phyloP scores from a whole-genome alignment of 2,329 filamentous ascomycete genomes.

The Fusarium chlamydosporum region DNA sequence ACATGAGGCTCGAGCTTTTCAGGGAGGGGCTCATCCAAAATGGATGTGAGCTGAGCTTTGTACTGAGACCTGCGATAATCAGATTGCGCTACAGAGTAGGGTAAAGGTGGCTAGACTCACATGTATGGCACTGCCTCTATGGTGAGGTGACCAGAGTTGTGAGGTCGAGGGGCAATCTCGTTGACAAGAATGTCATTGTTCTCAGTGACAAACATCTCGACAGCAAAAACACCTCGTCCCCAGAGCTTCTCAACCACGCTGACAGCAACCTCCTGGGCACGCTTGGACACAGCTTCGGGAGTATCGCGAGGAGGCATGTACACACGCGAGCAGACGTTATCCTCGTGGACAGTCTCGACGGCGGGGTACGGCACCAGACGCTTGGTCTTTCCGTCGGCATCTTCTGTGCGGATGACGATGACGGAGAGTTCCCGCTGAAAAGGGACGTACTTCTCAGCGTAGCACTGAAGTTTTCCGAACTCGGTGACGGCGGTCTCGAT shows the following conservation, averaged over 20 bases:
- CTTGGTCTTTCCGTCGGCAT: conserved; percentile 66
- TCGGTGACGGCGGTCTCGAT: conserved; percentile 75
- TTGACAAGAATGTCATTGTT: conserved; percentile 83
- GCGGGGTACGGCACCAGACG: conserved; percentile 81
- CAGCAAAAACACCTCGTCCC: conserved; percentile 94
- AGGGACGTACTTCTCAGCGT: conserved; percentile 90
- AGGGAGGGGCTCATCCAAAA: conserved; percentile 75
- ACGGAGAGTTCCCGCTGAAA: conserved; percentile 92
- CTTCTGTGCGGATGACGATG: conserved; percentile 92
- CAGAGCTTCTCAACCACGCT: conserved; percentile 81
- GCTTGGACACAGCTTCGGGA: conserved; percentile 82
- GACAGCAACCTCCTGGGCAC: conserved; percentile 52
- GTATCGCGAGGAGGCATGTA: conserved; percentile 86
- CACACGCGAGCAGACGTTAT: conserved; percentile 93
- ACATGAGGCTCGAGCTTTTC: conserved; percentile 70
- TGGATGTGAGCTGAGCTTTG: conserved; percentile 88
- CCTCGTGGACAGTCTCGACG: conserved; percentile 95
- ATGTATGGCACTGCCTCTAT: conserved; percentile 90
- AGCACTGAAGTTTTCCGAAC: conserved; percentile 79
- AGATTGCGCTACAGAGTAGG: fast-evolving
- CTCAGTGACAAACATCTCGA: conserved; percentile 91
- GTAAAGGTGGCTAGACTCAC: conserved; percentile 11
- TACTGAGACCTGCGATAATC: conserved; percentile 75
- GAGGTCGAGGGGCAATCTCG: conserved; percentile 84
- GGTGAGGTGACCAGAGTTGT: conserved; percentile 96